Percentiles rank a stretch among this genome's conserved stretches.
Evolutionary conservation across 2,329 filamentous ascomycete genomes (phyloP).

Genomic region (Nannizziopsis arthrosporioides): DNA sequence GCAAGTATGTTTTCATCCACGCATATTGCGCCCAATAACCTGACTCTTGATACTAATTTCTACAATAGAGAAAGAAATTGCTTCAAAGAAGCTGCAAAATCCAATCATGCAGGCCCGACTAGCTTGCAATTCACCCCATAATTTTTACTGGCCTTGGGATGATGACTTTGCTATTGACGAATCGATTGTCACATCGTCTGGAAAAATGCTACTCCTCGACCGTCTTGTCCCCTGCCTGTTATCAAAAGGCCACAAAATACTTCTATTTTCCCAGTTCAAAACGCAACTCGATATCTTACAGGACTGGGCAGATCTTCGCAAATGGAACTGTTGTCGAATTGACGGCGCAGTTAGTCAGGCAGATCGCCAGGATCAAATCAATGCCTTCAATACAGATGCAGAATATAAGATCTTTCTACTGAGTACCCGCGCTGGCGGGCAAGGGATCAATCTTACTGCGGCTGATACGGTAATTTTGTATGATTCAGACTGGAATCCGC

Average conservation of each 20-base stretch:
- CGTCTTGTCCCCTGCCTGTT: slow-evolving; percentile 69
- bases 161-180: slow-evolving; percentile 57
- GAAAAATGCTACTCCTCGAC: slow-evolving; percentile 92
- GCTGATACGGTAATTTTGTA: slow-evolving; percentile 97
- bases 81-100: slow-evolving; percentile 83
- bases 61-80: slow-evolving; percentile 62
- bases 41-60: slow-evolving; percentile 22
- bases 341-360: slow-evolving; percentile 74
- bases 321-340: slow-evolving; percentile 77
- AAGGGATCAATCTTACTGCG: slow-evolving; percentile 99
- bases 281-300: slow-evolving; percentile 84
- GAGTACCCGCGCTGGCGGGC: slow-evolving; percentile 81
- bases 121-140: slow-evolving; percentile 86
- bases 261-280: slow-evolving; percentile 95
- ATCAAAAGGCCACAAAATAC: slow-evolving; percentile 65
- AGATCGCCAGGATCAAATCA: slow-evolving; percentile 58
- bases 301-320: slow-evolving; percentile 72
- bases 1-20: slow-evolving; percentile 50
- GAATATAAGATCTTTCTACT: slow-evolving; percentile 69
- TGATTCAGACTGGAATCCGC: slow-evolving; percentile 89
- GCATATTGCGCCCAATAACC: neutral
- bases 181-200: slow-evolving; percentile 70
- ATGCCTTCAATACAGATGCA: slow-evolving; percentile 56
- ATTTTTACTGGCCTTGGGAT: slow-evolving; percentile 89
- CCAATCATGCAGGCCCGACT: slow-evolving; percentile 83